These are phyloP conservation scores for Mucor plumbeus DNA, from an alignment of 371 early-diverging fungal species.

Conservation along the genomic window DNA sequence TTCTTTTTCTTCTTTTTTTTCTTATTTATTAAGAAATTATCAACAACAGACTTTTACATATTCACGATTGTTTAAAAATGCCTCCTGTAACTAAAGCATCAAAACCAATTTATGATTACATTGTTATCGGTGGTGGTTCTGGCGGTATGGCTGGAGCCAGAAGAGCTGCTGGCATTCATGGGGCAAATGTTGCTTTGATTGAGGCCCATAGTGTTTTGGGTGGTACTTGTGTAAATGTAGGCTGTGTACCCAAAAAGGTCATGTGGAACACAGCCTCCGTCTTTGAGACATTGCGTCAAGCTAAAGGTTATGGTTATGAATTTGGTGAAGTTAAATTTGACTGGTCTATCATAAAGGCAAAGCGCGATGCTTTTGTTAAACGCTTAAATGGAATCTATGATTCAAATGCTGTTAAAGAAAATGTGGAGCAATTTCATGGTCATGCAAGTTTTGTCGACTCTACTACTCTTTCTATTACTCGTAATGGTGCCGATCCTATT, in stretches of 20 bases:
- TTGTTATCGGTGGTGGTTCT: constrained; percentile 91
- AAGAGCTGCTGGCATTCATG: constrained; percentile 87
- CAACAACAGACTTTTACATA: constrained; percentile 21
- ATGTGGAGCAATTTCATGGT: constrained; percentile 82
- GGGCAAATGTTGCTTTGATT: constrained; percentile 88
- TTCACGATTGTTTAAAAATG: constrained; percentile 38
- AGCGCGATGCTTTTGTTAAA: constrained; percentile 92
- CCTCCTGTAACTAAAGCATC: constrained; percentile 27
- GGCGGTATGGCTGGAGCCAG: constrained; percentile 92
- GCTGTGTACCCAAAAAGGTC: constrained; percentile 99
- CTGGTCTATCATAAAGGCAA: constrained; percentile 69
- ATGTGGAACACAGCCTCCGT: constrained; percentile 93
- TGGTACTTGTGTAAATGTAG: constrained; percentile 96
- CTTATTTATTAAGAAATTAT: neutral
- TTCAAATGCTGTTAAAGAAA: constrained; percentile 81
- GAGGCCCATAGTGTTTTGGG: constrained; percentile 86
- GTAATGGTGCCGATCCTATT: constrained; percentile 18
- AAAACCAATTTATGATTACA: constrained; percentile 75
- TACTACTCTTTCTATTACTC: constrained; percentile 68
- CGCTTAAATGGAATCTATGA: constrained; percentile 95
- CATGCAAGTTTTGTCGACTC: constrained; percentile 78
- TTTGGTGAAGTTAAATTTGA: constrained; percentile 35
- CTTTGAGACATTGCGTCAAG: constrained; percentile 83
- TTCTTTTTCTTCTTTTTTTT: constrained; percentile 7
- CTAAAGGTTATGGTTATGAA: constrained; percentile 84